Base-by-base conservation (phyloP, 306 rosid genomes). In the Gastrolobium bilobum region DNA sequence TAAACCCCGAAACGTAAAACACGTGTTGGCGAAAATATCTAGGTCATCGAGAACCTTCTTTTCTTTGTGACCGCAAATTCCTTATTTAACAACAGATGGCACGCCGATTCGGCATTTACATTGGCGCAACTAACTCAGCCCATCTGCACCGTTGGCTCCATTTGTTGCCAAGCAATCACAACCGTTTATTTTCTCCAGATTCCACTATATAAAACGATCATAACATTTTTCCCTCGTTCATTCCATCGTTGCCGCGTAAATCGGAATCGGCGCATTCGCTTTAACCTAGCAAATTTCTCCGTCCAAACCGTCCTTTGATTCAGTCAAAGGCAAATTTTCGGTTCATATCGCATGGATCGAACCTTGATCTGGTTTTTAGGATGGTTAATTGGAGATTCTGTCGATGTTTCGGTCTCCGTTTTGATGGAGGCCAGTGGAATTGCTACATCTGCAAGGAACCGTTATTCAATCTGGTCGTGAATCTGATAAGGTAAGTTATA, bases 141-240 rank as follows among this genome's bases (percentile, higher is more conserved):
- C 60, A 84, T 84, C 56, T 7, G 0, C 33, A 68, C n/a, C 87
- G 47, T 79, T 74, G 50, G 44, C 6, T 31, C 14, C 5, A 34
- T 44, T 47, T 26, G 6, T 31, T 3, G 0, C 10, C n/a, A 42
- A 73, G 2, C n/a, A 60, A 53, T 62, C 78, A 11, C 31, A 56
- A 7, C 82, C 87, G 79, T 75, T 31, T 33, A 50, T 81, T 9
- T 4, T 7, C 30, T 26, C 39, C 30, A 48, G 4, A 10, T 31
- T 50, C 48, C 2, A 0, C n/a, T 33, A 26, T 58, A 63, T 40
- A 30, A 40, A 7, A 2, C 0, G 1, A 34, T 6, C 78, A 0
- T 5, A 35, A 31, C 79, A 9, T 1, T 0, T 2, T 13, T 0
- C 7, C 42, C 2, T 1, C 1, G 13, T 9, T 10, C 47, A n/a